Conservation (phyloP, 139 green algal genomes). For the Chlamydomonas sp. region DNA sequence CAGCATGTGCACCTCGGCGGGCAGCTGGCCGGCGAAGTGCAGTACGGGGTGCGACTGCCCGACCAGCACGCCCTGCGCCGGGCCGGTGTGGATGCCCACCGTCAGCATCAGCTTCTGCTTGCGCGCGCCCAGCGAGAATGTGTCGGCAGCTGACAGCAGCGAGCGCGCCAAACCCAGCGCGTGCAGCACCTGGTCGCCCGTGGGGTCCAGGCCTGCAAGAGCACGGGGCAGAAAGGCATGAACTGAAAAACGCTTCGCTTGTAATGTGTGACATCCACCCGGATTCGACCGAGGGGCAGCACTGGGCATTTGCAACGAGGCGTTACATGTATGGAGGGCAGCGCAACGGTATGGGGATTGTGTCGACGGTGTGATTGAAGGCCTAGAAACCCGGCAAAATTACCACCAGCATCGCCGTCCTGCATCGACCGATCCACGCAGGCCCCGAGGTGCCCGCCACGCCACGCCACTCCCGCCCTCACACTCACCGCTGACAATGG, state of each 20-base stretch:
- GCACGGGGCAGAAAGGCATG: not conserved
- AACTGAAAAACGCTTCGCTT: not conserved
- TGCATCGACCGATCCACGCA: too few species aligned
- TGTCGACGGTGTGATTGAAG: too few species aligned
- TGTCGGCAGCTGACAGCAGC: constrained; percentile 22
- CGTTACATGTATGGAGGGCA: too few species aligned
- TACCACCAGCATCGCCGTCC: too few species aligned
- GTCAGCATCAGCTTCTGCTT: constrained; percentile 1
- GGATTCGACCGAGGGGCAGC: too few species aligned
- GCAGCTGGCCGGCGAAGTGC: constrained; percentile 41
- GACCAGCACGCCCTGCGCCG: constrained; percentile 42
- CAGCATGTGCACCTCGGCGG: constrained; percentile 29
- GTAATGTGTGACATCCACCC: too few species aligned
- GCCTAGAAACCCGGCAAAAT: too few species aligned
- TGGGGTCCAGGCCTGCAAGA: constrained; percentile 10
- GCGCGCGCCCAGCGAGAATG: not conserved
- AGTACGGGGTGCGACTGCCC: constrained; percentile 36
- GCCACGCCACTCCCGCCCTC: not conserved
- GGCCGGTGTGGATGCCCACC: constrained; percentile 29
- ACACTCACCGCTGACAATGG: constrained; percentile 35
- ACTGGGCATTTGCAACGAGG: too few species aligned
- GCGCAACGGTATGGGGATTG: too few species aligned
- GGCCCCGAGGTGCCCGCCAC: not conserved
- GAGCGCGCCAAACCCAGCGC: constrained; percentile 26
- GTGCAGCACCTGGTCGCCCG: constrained; percentile 40